Evolutionary conservation across 352 stramenopile species (phyloP), one percentile per base, ranked within the genome.

Genomic region (Phytophthora pisi): DNA sequence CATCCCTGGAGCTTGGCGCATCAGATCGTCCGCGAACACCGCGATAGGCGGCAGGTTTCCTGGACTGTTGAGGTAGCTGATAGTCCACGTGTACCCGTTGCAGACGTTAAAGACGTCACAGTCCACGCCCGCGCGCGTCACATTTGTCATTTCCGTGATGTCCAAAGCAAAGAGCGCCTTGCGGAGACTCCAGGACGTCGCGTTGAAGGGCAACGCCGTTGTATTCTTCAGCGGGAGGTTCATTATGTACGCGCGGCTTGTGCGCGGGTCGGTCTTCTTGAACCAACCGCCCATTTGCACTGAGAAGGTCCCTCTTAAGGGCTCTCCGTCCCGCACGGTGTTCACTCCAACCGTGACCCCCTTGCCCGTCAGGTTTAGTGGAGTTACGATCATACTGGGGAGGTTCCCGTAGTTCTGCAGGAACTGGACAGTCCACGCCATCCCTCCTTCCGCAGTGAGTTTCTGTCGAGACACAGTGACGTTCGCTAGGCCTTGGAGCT

Each of bases 351-450:
- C 59, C 1, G 55, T 74, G 3, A 82, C 81, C 0, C 54, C 67
- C 5, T 64, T 64, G 3, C 82, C 84, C 0, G 84, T 90, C 9
- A 94, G 49, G n/a, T 90, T 91, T 6, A 88, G 4, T 7, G 77
- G 79, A 16, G 54, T 63, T 16, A 67, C 67, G 3, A 60, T 60
- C 56, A 94, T 69, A 28, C 60, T 65, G 0, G 50, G 43, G 11
- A 94, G 45, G 31, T 88, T 77, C 2, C 84, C 86, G 54, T 91
- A 82, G 69, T 92, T 94, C 18, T 71, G 61, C 0, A 69, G 24
- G 47, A 94, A 94, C 26, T 79, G 81, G 8, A 94, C 64, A 2
- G 66, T 89, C 86, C 86, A 94, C 30, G 78, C 75, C 70, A 83
- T 88, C 2, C 61, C 80, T 15, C 84, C 81, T 57, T 94, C 86